Base-by-base conservation (phyloP, 495 filamentous ascomycete species). In the Trichoderma reesei region DNA sequence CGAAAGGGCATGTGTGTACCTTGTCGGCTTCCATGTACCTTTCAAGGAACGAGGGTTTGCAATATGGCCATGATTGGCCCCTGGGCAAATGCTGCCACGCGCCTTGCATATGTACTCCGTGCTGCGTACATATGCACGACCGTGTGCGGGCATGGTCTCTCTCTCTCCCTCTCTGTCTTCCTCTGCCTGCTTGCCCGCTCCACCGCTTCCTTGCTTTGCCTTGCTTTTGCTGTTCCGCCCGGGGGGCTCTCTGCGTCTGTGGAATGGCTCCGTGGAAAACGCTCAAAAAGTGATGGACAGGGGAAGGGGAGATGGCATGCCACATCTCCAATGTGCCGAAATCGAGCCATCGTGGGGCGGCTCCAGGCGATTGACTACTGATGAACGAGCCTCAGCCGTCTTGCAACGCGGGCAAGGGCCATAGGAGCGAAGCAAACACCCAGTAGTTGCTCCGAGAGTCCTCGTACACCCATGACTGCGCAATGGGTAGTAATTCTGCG, bases 31-130 rank as follows among this genome's bases (percentile, higher is more conserved):
- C 26, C 26, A 26, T 26, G 26, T 26, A 26, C 26, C 26, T 26
- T 26, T 26, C 26, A 26, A 26, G 26, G 26, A 26, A 26, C 20
- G 26, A 56, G 51, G 51, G 11, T 10, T n/a, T 16, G 6, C 41
- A 16, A 16, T 16, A n/a, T 48, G 16, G 14, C 3, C 42, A 46
- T 16, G 5, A 44, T 16, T 16, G 13, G 41, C 41, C 41, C 41
- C 0, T 54, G 46, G 46, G 26, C 26, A 26, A 26, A 54, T 54
- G n/a, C 33, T 56, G 26, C 31, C 51, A 31, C 33, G 51, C 20
- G 51, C 31, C 51, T 33, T 56, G 51, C 51, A 56, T 56, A 56
- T 56, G 51, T 56, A 56, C 51, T 48, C 44, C 44, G 44, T 48
- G 11, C 38, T 48, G 11, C 38, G 38, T 39, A 48, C 44, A 18